A percentile compares a stretch with the other conserved stretches of the same genome.
These are phyloP conservation scores for Areca catechu DNA, from an alignment of 176 grass and related monocot species.

Conservation along the genomic window DNA sequence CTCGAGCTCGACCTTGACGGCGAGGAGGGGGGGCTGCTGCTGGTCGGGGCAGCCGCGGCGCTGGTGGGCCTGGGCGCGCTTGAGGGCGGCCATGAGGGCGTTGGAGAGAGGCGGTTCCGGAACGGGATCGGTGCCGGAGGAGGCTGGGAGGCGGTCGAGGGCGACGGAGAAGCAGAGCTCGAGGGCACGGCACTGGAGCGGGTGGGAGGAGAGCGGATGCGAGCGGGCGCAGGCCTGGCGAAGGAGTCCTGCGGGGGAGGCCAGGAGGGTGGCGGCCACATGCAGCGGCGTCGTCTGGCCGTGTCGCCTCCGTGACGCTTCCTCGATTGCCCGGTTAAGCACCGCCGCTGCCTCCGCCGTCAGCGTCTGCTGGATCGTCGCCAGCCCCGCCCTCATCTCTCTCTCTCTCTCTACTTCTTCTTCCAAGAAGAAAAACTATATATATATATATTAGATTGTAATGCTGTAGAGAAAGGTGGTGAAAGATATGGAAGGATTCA, in stretches of 20 bases:
- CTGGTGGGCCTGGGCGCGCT: slow-evolving; percentile 84
- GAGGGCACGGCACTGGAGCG: slow-evolving; percentile 69
- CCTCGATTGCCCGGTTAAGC: slow-evolving; percentile 37
- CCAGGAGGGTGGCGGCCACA: slow-evolving; percentile 54
- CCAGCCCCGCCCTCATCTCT: slow-evolving; percentile 29
- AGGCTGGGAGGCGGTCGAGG: slow-evolving; percentile 60
- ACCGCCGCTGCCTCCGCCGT: slow-evolving; percentile 56
- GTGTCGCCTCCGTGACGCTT: slow-evolving; percentile 58
- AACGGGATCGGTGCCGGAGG: slow-evolving; percentile 5
- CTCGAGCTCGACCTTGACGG: slow-evolving; percentile 50
- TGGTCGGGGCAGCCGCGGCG: slow-evolving; percentile 39
- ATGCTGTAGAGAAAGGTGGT: too few species aligned
- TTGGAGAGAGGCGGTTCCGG: slow-evolving; percentile 53
- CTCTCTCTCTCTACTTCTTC: not conserved
- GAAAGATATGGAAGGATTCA: too few species aligned
- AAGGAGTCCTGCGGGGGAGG: slow-evolving; percentile 47
- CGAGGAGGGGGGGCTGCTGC: slow-evolving; percentile 31
- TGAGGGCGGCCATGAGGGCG: slow-evolving; percentile 69
- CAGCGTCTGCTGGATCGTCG: slow-evolving; percentile 37
- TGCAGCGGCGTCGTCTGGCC: slow-evolving; percentile 75
- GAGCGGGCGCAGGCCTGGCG: slow-evolving; percentile 42
- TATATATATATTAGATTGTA: too few species aligned
- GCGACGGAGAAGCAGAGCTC: slow-evolving; percentile 85
- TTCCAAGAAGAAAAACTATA: not conserved
- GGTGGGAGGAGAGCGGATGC: slow-evolving; percentile 31